Conservation (phyloP, 257 asterid genomes). For the Hygrophila difformis region DNA sequence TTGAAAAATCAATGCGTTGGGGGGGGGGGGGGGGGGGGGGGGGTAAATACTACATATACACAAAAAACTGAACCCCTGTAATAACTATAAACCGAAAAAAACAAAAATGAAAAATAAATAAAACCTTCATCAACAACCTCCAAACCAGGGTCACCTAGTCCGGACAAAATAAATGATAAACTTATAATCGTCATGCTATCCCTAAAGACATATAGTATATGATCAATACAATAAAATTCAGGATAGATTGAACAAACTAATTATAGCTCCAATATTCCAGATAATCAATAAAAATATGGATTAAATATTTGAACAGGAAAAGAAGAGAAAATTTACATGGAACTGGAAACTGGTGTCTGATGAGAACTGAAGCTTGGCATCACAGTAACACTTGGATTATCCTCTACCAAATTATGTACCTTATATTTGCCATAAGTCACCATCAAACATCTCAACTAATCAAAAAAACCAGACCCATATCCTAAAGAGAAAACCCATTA, state of each 20-base stretch:
- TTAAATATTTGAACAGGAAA: background rate
- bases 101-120: no score
- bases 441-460: constrained; percentile 29
- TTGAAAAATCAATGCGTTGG: no score
- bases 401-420: constrained; percentile 44
- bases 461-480: constrained; percentile 20
- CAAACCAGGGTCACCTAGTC: background rate
- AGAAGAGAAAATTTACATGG: constrained; percentile 43
- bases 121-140: constrained; percentile 8
- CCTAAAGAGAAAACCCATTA: constrained; percentile 8
- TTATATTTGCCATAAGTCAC: constrained; percentile 36
- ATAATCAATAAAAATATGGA: background rate
- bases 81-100: no score
- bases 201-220: constrained; percentile 6
- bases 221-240: background rate
- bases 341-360: constrained; percentile 47
- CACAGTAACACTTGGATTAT: constrained; percentile 33
- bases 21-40: no score
- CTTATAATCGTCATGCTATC: background rate
- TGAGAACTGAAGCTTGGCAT: constrained; percentile 86
- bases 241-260: background rate
- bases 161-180: background rate
- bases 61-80: no score
- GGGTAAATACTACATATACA: no score
- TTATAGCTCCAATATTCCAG: background rate